Conservation (phyloP, 306 rosid species). For the Comarum palustre region DNA sequence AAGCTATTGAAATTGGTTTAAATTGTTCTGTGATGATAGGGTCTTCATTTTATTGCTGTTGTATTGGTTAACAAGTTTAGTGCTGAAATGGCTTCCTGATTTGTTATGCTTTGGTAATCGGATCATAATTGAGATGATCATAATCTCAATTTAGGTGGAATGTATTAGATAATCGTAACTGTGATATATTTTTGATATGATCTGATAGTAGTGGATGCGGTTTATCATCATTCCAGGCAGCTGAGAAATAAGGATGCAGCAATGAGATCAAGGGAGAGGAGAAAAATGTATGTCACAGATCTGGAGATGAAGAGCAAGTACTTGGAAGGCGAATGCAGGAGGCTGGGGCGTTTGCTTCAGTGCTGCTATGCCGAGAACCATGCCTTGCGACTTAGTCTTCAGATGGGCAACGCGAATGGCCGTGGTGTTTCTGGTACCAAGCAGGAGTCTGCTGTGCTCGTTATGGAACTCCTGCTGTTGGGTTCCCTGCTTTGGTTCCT, state of each 20-base stretch:
- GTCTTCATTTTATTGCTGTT: too few relatives aligned
- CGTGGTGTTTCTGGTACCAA: constrained; percentile 58
- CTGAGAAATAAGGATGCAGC: constrained; percentile 95
- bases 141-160: too few relatives aligned
- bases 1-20: neutral
- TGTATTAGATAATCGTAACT: neutral
- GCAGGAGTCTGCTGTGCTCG: constrained; percentile 99
- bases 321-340: constrained; percentile 83
- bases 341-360: constrained; percentile 80
- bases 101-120: too few relatives aligned
- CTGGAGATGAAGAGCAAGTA: constrained; percentile 78
- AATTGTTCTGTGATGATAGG: too few relatives aligned
- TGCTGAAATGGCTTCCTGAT: too few relatives aligned
- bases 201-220: neutral
- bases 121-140: too few relatives aligned
- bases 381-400: constrained; percentile 67
- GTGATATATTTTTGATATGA: neutral
- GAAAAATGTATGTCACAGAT: constrained; percentile 59
- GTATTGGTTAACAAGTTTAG: too few relatives aligned
- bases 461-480: constrained; percentile 99
- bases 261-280: constrained; percentile 82
- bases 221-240: constrained; percentile 52
- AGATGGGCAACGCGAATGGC: constrained; percentile 45
- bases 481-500: constrained; percentile 98
- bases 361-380: constrained; percentile 83